Evolutionary conservation across 1,284 basidiomycete species (phyloP).

Genomic region (Stygiomarasmius scandens): DNA sequence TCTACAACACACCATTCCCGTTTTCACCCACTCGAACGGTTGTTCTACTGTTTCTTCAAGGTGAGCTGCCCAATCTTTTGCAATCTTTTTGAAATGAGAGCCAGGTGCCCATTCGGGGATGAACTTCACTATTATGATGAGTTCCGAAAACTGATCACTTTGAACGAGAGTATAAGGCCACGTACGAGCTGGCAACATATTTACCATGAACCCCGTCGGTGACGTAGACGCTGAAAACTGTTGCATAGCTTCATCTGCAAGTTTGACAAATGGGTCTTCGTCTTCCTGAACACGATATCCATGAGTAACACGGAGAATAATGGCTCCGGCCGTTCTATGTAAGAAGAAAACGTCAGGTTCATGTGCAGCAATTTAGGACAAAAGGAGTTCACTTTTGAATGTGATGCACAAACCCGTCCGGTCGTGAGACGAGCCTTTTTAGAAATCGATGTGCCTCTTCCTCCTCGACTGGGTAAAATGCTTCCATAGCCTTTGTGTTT

Average conservation of each 20-base stretch:
- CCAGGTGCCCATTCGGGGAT: conserved; percentile 30
- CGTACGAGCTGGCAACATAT: too few species aligned
- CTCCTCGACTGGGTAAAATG: conserved; percentile 30
- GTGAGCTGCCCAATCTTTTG: conserved; percentile 14
- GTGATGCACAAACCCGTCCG: conserved; percentile 23
- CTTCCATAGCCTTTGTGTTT: conserved; percentile 21
- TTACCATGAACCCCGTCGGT: too few species aligned
- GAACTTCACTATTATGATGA: conserved; percentile 28
- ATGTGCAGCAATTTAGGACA: too few species aligned
- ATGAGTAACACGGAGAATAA: conserved; percentile 38
- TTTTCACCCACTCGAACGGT: conserved; percentile 19
- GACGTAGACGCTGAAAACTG: conserved; percentile 36
- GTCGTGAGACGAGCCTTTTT: conserved; percentile 28
- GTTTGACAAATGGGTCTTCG: conserved; percentile 34
- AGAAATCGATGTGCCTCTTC: conserved; percentile 32
- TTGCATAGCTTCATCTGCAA: conserved; percentile 32
- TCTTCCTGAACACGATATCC: conserved; percentile 35
- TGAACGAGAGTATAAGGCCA: too few species aligned
- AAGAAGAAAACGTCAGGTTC: not conserved
- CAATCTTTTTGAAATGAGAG: conserved; percentile 23
- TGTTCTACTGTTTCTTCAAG: conserved; percentile 21
- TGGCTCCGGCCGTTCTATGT: conserved; percentile 31
- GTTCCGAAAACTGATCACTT: too few species aligned
- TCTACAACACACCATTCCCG: conserved; percentile 22
- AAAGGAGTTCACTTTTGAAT: conserved; percentile 22